Evolutionary conservation across 2,329 filamentous ascomycete genomes (phyloP), one percentile per base, ranked within the genome.

Genomic region (Grosmannia serpens): DNA sequence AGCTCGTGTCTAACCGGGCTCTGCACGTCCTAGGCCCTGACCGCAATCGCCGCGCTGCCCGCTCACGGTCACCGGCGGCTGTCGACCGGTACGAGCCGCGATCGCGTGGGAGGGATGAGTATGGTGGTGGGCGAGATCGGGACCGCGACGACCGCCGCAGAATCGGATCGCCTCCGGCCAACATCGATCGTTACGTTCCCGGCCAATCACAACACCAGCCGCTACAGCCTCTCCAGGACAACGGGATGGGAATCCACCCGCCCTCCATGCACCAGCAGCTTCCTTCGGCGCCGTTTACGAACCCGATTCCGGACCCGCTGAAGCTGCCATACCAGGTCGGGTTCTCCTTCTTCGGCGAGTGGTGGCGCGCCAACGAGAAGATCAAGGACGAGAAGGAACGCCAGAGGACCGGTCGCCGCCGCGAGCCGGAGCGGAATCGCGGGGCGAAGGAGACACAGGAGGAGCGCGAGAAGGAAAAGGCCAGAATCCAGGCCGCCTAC

Each of bases 171-270:
- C 75, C 85, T 61, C 75, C 86, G 33, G 81, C 85, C 59, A 88
- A 87, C 60, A 94, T 95, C 63, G 89, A 95, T 69, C 84, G 89
- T 65, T 94, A 94, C 68, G 86, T 94, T 24, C 89, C 89, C 1
- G 87, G 88, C 22, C 86, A 89, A 64, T 26, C 50, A 83, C 87
- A 57, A 71, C 67, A 59, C 67, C 68, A 27, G 24, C 24, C 33
- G 15, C 70, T 80, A 26, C 75, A 78, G 15, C 71, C 74, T 22
- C 71, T 81, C 20, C 49, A 73, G 17, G 67, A 75, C 2, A 90
- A 90, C 63, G 86, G 86, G 10, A 73, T 91, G 7, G 86, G 86
- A 10, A 73, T 91, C 5, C 77, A 81, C 15, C 86, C 91, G 60
- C 87, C 87, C 1, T 77, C 86, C 64, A 41, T 56, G 6, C 53